A percentile compares a stretch with the other conserved stretches of the same genome.
phyloP scores from a whole-genome alignment of 345 rosid genomes.

The Salix suchowensis region DNA sequence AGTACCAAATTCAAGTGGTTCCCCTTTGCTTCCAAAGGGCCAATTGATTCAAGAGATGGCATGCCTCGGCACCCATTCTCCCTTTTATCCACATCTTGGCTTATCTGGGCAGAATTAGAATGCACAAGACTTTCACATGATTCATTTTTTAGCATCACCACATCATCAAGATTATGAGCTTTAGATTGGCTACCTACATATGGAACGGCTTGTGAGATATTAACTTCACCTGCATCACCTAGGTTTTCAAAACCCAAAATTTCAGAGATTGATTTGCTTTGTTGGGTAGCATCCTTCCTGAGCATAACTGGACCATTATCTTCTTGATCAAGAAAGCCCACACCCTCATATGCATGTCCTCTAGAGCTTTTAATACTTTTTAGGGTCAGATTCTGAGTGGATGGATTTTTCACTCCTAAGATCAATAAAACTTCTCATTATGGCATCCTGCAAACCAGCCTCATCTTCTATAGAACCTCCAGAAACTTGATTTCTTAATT shows the following conservation, averaged over 20 bases:
- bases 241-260: conserved; percentile 17
- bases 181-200: conserved; percentile 26
- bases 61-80: conserved; percentile 11
- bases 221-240: conserved; percentile 20
- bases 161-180: conserved; percentile 9
- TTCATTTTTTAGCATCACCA: conserved; percentile 12
- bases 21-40: conserved; percentile 17
- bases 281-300: conserved; percentile 12
- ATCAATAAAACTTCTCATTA: conserved; percentile 75
- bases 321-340: conserved; percentile 23
- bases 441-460: conserved; percentile 80
- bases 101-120: conserved; percentile 25
- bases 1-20: conserved; percentile 17
- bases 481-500: conserved; percentile 37
- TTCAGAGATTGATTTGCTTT: conserved; percentile 23
- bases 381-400: conserved; percentile 16
- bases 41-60: conserved; percentile 23
- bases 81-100: conserved; percentile 1
- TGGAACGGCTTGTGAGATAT: conserved; percentile 20
- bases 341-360: conserved; percentile 19
- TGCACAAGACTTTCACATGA: conserved; percentile 18
- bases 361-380: conserved; percentile 10
- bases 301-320: conserved; percentile 10
- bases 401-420: conserved; percentile 24
- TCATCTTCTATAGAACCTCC: conserved; percentile 72